Base-by-base conservation (phyloP, 768 basidiomycete species). In the Phylloporus sp. region DNA sequence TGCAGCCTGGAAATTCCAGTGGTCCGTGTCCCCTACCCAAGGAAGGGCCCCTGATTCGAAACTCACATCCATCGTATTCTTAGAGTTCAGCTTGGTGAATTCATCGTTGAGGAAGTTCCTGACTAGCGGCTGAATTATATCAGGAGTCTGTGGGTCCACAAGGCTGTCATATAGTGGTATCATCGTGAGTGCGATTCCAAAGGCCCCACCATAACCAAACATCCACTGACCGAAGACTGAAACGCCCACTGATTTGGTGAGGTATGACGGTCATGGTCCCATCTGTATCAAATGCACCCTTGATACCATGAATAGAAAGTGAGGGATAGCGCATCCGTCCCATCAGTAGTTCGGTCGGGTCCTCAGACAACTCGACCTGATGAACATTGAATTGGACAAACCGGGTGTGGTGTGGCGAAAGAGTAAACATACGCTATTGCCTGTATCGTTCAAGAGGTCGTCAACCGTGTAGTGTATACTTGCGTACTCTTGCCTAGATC, bases 1-100 rank as follows among this genome's bases (percentile, higher is more conserved):
- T 1, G 89, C 93, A 5, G 93, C 93, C 56, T 83, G 76, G 69
- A 84, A 95, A 68, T 90, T 94, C 89, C 88, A 93, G 70, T 94
- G 89, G 57, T 85, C 79, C 55, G 78, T 72, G 61, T 86, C 79
- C 7, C 85, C 82, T 9, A 92, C 73, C 92, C 92, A 95, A 15
- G 93, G 90, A 68, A 85, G 85, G 12, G 91, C 92, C 24, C 85
- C 87, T 49, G 85, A 80, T 24, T 84, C 62, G 42, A 73, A 70
- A 69, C 86, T 83, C 24, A 93, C 65, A 22, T 72, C 73, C 54
- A 93, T 68, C 60, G 70, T 85, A 76, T 88, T 93, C 81, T 91
- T 91, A 57, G 78, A 84, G 40, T 79, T 77, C 22, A 95, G 79
- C 70, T 89, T 88, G 12, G 78, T 80, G 59, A 95, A 95, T 70